phyloP scores from a whole-genome alignment of 129 eudicot genomes.

The Pseudognaphalium luteoalbum region DNA sequence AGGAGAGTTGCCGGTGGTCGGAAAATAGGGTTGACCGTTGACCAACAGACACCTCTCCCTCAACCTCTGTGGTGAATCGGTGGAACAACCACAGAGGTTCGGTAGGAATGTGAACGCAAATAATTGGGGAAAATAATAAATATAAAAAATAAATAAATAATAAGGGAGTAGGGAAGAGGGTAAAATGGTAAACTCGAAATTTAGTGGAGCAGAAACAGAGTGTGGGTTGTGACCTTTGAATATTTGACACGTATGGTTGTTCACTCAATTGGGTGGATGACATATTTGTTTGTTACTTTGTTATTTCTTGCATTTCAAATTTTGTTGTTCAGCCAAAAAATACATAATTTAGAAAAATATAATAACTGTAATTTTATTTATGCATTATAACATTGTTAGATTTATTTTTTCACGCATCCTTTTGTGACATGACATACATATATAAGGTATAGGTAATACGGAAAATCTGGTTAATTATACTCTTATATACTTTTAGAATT shows the following conservation, averaged over 20 bases:
- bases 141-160: background rate
- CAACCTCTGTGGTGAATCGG: slow-evolving; percentile 31
- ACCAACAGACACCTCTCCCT: slow-evolving; percentile 37
- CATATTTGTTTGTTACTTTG: background rate
- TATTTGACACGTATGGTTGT: slow-evolving; percentile 12
- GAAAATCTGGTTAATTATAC: too few species aligned
- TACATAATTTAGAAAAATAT: too few species aligned
- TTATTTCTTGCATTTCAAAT: too few species aligned
- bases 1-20: slow-evolving; percentile 47
- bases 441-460: too few species aligned
- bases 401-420: too few species aligned
- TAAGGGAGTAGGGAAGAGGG: background rate
- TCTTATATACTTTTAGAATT: too few species aligned
- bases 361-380: too few species aligned
- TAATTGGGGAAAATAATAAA: background rate
- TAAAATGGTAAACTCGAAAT: background rate
- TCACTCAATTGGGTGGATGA: slow-evolving; percentile 24
- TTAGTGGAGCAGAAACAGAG: slow-evolving; percentile 30
- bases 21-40: slow-evolving; percentile 28
- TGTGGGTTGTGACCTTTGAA: slow-evolving; percentile 9
- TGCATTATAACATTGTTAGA: too few species aligned
- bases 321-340: too few species aligned
- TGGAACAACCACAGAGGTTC: slow-evolving; percentile 25
- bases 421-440: too few species aligned
- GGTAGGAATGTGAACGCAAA: slow-evolving; percentile 21